Base-by-base conservation (phyloP, 2,329 filamentous ascomycete species). In the Mycogone perniciosa region DNA sequence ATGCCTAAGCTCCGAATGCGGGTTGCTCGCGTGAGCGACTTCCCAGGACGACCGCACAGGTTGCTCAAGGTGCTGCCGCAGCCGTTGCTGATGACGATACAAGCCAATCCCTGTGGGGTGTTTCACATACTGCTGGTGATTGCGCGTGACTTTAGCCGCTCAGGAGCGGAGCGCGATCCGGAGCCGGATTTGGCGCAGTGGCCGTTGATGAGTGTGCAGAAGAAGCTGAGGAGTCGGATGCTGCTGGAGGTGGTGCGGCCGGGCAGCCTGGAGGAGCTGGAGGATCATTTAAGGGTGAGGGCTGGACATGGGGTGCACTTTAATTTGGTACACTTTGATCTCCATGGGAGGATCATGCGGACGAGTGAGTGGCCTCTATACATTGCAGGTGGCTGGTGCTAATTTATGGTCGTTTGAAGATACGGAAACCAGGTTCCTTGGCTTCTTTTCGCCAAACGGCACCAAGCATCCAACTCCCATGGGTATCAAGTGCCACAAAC, bases 111-210 rank as follows among this genome's bases (percentile, higher is more conserved):
- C 4, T 54, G 41, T 20, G 52, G 51, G 5, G 54, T 48, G 5
- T 61, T 60, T 46, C 60, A 51, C 41, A 54, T 64, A 11, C 57
- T 64, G n/a, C 56, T 64, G 13, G 62, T 62, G 6, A 58, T 62
- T 50, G 61, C 59, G 3, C 55, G 62, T 1, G 61, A 63, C 46
- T 64, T 62, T 11, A 59, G 55, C 29, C 53, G 57, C 6, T 58
- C 48, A 1, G 62, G 61, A 2, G 56, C 54, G 8, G 57, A 60
- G 27, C 56, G 60, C 7, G 60, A 63, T n/a, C 58, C 62, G 9
- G 61, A 64, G 51, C 62, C 62, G 0, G 60, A 63, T 35, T 51
- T 65, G 47, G 62, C 60, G 13, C 63, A 65, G 43, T 64, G 50
- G 54, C 60, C 59, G 30, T 56, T 64, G 46, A 64, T 63, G 59